phyloP scores from a whole-genome alignment of 805 yeast genomes.

The Sugiyamaella floridensis region DNA sequence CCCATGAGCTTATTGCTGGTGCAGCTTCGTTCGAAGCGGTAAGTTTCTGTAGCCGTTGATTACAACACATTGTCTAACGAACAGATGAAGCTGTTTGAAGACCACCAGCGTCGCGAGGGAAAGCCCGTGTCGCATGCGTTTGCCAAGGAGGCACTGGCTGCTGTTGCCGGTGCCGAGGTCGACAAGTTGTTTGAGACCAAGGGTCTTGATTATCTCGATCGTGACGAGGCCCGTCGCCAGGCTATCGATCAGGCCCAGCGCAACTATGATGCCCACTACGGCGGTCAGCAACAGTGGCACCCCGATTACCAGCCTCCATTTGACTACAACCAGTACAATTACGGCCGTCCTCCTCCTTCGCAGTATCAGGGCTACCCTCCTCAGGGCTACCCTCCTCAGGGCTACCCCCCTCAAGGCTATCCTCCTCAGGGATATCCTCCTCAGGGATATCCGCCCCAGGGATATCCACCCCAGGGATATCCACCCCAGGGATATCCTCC shows the following conservation, averaged over 20 bases:
- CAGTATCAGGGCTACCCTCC: conserved; percentile 1
- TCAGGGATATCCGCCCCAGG: not conserved
- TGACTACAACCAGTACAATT: conserved; percentile 18
- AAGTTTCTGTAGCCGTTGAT: not conserved
- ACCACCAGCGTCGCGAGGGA: conserved; percentile 27
- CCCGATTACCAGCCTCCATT: conserved; percentile 19
- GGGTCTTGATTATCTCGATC: conserved; percentile 25
- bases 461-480: not conserved
- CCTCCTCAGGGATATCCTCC: conserved; percentile 6
- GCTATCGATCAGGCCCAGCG: conserved; percentile 22
- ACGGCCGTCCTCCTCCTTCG: conserved; percentile 10
- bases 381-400: conserved; percentile 3
- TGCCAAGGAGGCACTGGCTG: conserved; percentile 26
- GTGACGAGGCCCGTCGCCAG: conserved; percentile 15
- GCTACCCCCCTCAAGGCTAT: conserved; percentile 2
- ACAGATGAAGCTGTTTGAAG: conserved; percentile 23
- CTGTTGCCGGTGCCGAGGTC: conserved; percentile 27
- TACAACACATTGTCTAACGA: not conserved
- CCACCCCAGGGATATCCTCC: not conserved
- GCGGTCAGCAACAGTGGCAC: conserved; percentile 20
- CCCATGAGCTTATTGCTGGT: conserved; percentile 28
- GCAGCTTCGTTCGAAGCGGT: conserved; percentile 26
- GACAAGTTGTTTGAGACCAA: conserved; percentile 28
- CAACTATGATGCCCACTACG: conserved; percentile 26
- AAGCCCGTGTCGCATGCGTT: conserved; percentile 25